These are phyloP conservation scores for Aspergillus uvarum DNA, from an alignment of 2,329 filamentous ascomycete genomes.

Conservation along the genomic window DNA sequence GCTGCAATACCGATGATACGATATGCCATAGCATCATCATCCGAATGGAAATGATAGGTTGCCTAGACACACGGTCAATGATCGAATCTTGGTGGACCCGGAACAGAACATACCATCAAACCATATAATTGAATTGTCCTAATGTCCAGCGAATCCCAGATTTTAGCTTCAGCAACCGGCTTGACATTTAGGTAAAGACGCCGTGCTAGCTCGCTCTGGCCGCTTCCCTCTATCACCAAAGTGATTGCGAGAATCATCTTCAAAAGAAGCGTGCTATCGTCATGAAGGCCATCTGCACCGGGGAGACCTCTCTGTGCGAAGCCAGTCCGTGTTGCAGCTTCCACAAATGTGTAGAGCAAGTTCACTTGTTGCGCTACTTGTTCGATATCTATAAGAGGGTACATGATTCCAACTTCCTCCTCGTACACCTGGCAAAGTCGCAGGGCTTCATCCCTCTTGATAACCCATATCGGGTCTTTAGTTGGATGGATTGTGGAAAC, in stretches of 20 bases:
- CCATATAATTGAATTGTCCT: constrained; percentile 60
- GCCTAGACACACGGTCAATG: constrained; percentile 46
- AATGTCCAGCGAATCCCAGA: constrained; percentile 58
- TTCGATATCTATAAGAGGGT: constrained; percentile 77
- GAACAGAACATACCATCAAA: constrained; percentile 40
- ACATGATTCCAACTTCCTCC: constrained; percentile 90
- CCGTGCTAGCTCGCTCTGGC: constrained; percentile 71
- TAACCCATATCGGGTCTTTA: constrained; percentile 77
- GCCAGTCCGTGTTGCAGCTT: constrained; percentile 61
- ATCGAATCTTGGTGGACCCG: neutral
- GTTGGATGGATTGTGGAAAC: constrained; percentile 44
- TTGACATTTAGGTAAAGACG: constrained; percentile 76
- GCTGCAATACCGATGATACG: constrained; percentile 80
- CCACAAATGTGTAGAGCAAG: constrained; percentile 70
- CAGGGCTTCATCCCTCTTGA: constrained; percentile 75
- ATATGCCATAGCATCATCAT: constrained; percentile 85
- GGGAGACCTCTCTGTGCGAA: constrained; percentile 56
- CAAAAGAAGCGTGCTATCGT: constrained; percentile 67
- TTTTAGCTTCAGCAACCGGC: constrained; percentile 63
- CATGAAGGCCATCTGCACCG: constrained; percentile 59
- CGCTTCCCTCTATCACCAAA: constrained; percentile 73
- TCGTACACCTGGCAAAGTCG: constrained; percentile 77
- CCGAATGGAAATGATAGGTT: constrained; percentile 79
- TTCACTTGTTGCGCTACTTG: constrained; percentile 69
- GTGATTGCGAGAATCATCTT: constrained; percentile 82